Evolutionary conservation across 176 grass and related monocot species (phyloP).

Genomic region (Puya raimondii): DNA sequence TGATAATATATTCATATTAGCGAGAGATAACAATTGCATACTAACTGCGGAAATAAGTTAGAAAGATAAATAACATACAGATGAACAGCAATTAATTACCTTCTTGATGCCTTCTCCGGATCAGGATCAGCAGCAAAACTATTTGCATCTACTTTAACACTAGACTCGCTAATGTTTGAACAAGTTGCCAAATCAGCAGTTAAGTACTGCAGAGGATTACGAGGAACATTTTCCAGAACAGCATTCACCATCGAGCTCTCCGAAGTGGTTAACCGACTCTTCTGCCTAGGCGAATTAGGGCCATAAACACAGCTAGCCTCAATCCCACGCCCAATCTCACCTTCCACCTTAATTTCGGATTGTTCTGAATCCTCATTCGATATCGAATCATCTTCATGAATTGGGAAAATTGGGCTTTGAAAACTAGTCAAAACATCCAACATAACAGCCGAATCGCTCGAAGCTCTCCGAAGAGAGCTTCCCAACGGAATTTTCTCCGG

Average conservation of each 20-base stretch:
- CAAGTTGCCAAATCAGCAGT: slow-evolving; percentile 26
- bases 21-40: neutral
- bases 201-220: slow-evolving; percentile 80
- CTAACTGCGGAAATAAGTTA: neutral
- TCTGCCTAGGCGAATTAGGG: slow-evolving; percentile 88
- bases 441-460: slow-evolving; percentile 74
- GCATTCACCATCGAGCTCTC: slow-evolving; percentile 85
- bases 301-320: slow-evolving; percentile 78
- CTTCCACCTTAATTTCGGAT: slow-evolving; percentile 13
- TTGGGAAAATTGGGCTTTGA: slow-evolving; percentile 22
- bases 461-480: slow-evolving; percentile 62
- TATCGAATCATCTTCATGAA: slow-evolving; percentile 36
- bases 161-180: slow-evolving; percentile 20
- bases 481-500: slow-evolving; percentile 30
- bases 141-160: slow-evolving; percentile 26
- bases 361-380: slow-evolving; percentile 24
- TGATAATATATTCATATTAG: too few species aligned
- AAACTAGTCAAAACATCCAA: slow-evolving; percentile 46
- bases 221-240: slow-evolving; percentile 72
- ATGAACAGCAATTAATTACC: slow-evolving; percentile 27
- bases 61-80: slow-evolving; percentile 1
- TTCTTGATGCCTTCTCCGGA: slow-evolving; percentile 69
- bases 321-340: slow-evolving; percentile 27
- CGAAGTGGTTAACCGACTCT: slow-evolving; percentile 49
- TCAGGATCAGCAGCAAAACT: slow-evolving; percentile 37